Base-by-base conservation (phyloP, 129 eudicot species). In the Tanacetum coccineum region DNA sequence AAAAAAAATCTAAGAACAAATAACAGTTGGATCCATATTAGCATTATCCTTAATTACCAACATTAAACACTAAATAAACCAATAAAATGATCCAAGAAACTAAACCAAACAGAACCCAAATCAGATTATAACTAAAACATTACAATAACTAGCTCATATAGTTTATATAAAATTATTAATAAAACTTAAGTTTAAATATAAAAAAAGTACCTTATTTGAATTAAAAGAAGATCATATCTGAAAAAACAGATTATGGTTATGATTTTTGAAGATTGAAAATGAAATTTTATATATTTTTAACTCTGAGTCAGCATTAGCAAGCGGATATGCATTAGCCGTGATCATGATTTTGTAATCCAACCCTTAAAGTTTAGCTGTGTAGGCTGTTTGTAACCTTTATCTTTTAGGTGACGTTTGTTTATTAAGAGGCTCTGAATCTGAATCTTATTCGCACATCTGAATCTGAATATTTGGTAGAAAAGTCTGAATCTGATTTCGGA, bases 251-350 rank as follows among this genome's bases (percentile, higher is more conserved):
- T 61, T 51, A 14, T 60, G 22, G 68, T 53, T 60, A 44, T 46
- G 62, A 28, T 64, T 44, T 14, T 61, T 14, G 72, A 39, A 53
- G 68, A 71, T 71, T 71, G 76, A 62, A 20, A 71, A 71, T 8
- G 18, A 62, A 47, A 30, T 52, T 76, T 67, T 60, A 67, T 75
- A 59, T 10, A 25, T 17, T 76, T 67, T 76, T 70, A 62, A 68
- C 74, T 55, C 70, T 69, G 80, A 76, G 66, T 76, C 80, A 76
- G 80, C 80, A 75, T 75, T 30, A 48, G 42, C 73, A 68, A 76
- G n/a, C 26, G 80, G 80, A 76, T 76, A 76, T 68, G 56, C 68
- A 69, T 61, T 25, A 50, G 74, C 75, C 70, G 64, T 9, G 59
- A 17, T 61, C 64, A 49, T 51, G 13, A 42, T 42, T 45, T 76